Percentiles rank a stretch among this genome's conserved stretches.
Conservation (phyloP, 345 rosid genomes). For the Syzygium aqueum region DNA sequence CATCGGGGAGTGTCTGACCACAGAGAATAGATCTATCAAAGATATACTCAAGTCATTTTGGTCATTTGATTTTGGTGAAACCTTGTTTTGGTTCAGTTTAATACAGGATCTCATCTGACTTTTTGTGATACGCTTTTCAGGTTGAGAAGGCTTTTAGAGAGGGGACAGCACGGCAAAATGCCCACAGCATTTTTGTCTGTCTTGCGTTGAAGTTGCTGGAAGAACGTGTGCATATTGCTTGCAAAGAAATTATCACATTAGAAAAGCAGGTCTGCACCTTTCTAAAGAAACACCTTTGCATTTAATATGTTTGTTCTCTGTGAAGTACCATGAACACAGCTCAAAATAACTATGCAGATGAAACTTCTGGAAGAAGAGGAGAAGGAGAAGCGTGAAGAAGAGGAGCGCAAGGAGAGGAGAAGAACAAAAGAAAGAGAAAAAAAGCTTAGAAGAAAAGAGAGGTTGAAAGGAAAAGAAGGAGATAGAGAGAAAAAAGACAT, state of each 20-base stretch:
- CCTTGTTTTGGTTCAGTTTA: not conserved
- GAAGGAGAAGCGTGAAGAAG: constrained; percentile 91
- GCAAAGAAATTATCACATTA: constrained; percentile 84
- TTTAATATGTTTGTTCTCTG: not conserved
- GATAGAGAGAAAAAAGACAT: constrained; percentile 46
- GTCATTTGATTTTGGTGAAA: not conserved
- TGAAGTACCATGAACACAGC: not conserved
- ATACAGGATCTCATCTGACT: not conserved
- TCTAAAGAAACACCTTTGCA: not conserved
- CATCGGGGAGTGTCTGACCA: not conserved
- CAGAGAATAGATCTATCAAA: not conserved
- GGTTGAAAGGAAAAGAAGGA: constrained; percentile 80
- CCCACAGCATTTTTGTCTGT: constrained; percentile 92
- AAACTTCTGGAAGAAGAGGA: constrained; percentile 98
- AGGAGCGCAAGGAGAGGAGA: constrained; percentile 83
- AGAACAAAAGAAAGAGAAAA: constrained; percentile 86
- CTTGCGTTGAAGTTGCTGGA: constrained; percentile 78
- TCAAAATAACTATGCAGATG: constrained; percentile 24
- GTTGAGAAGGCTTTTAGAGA: constrained; percentile 98
- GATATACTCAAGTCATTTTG: not conserved
- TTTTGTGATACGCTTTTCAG: constrained; percentile 25
- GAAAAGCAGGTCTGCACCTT: constrained; percentile 76
- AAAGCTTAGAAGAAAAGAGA: constrained; percentile 90
- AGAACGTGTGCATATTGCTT: constrained; percentile 90
- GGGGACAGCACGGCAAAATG: constrained; percentile 96